Evolutionary conservation across 306 rosid species (phyloP).

Genomic region (Benincasa hispida): DNA sequence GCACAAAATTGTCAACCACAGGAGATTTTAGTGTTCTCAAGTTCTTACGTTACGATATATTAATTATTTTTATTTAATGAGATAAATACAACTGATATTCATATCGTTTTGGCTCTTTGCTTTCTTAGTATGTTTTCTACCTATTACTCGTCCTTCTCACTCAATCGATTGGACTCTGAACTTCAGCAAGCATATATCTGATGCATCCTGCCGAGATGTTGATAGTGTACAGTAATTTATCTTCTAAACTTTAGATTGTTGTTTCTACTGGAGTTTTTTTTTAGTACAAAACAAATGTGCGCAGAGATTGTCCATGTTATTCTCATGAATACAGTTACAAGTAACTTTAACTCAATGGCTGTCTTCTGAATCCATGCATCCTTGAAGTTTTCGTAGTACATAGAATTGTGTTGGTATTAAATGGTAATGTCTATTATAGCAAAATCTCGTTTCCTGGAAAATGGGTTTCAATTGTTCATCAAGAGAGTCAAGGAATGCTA

Average conservation of each 20-base stretch:
- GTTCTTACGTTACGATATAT: background rate
- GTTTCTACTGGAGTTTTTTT: background rate
- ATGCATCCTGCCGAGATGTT: background rate
- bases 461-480: background rate
- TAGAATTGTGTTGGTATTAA: background rate
- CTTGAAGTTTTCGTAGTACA: background rate
- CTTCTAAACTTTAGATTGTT: background rate
- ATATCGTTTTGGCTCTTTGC: background rate
- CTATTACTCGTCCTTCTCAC: background rate
- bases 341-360: background rate
- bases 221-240: background rate
- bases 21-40: background rate
- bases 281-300: background rate
- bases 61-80: constrained; percentile 8
- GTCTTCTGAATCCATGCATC: background rate
- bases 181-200: background rate
- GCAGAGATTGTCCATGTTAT: background rate
- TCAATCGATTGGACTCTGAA: background rate
- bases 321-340: background rate
- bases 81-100: background rate
- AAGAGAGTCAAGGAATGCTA: background rate
- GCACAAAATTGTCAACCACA: background rate
- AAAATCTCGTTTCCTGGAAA: background rate
- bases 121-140: background rate
- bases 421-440: background rate